Percentiles rank a stretch among this genome's conserved stretches.
Evolutionary conservation across 805 yeast genomes (phyloP).

Genomic region (Huiozyma sinensis): DNA sequence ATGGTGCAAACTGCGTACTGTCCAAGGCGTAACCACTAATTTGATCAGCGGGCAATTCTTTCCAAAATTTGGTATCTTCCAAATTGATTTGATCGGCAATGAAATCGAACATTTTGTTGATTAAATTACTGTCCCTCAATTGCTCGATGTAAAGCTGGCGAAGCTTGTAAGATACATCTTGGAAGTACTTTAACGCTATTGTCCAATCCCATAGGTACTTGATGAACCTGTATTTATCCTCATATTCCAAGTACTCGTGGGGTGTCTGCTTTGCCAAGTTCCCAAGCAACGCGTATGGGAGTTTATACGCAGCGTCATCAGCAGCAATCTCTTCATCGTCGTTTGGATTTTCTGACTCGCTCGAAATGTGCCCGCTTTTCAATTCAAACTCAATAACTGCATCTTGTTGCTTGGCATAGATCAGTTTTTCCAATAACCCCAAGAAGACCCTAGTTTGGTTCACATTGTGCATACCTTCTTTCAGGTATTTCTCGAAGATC

Average conservation of each 20-base stretch:
- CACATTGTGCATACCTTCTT: conserved; percentile 12
- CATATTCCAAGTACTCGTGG: conserved; percentile 32
- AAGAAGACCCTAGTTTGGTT: conserved; percentile 38
- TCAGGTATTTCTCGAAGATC: conserved; percentile 24
- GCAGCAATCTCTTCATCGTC: conserved; percentile 7
- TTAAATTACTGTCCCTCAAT: conserved; percentile 37
- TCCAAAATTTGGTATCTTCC: conserved; percentile 18
- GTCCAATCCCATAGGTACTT: conserved; percentile 60
- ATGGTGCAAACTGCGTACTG: conserved; percentile 13
- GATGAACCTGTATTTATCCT: conserved; percentile 29
- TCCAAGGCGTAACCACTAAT: conserved; percentile 14
- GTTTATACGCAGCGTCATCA: conserved; percentile 15
- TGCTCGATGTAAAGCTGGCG: conserved; percentile 51
- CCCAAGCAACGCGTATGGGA: conserved; percentile 30
- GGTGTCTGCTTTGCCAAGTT: conserved; percentile 23
- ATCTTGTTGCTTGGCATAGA: conserved; percentile 43
- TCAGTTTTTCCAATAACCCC: conserved; percentile 30
- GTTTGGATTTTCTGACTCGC: conserved; percentile 14
- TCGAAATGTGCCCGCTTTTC: conserved; percentile 17
- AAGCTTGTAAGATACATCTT: conserved; percentile 52
- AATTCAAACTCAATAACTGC: conserved; percentile 53
- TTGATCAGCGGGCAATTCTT: conserved; percentile 16
- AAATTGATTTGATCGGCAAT: conserved; percentile 45
- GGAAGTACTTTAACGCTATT: conserved; percentile 49
- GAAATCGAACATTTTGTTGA: conserved; percentile 41